Percentiles rank a stretch among this genome's conserved stretches.
These are phyloP conservation scores for Fraxinus americana DNA, from an alignment of 257 asterid genomes.

Conservation along the genomic window DNA sequence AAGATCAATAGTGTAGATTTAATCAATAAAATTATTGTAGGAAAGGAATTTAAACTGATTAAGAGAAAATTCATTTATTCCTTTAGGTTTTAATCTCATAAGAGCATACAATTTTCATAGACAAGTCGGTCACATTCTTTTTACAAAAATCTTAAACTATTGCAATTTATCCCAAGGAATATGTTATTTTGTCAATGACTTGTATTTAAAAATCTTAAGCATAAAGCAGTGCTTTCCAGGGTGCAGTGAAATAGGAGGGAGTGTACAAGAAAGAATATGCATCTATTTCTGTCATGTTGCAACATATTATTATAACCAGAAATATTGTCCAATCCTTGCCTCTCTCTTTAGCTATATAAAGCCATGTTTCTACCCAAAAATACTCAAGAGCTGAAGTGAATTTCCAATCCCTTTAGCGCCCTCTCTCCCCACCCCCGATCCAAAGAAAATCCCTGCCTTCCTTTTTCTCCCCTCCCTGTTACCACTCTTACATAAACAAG, in stretches of 20 bases:
- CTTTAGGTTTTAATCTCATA: neutral
- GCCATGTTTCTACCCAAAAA: constrained; percentile 16
- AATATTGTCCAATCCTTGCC: constrained; percentile 24
- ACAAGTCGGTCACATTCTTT: too few relatives aligned
- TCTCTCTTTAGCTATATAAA: constrained; percentile 45
- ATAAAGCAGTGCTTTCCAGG: too few relatives aligned
- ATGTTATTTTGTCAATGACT: too few relatives aligned
- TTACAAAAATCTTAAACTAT: too few relatives aligned
- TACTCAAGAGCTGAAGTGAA: constrained; percentile 40
- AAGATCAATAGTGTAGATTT: too few relatives aligned
- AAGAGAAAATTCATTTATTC: neutral
- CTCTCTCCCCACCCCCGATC: neutral
- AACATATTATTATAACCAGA: constrained; percentile 20
- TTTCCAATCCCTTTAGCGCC: constrained; percentile 20
- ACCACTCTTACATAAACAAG: neutral
- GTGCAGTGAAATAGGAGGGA: constrained; percentile 25
- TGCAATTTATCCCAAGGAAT: too few relatives aligned
- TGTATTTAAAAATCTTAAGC: too few relatives aligned
- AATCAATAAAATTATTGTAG: neutral
- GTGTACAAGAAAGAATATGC: constrained; percentile 29
- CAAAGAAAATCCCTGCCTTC: neutral
- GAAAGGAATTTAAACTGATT: neutral
- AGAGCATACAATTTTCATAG: too few relatives aligned
- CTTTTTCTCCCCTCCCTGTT: neutral
- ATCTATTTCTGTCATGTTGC: constrained; percentile 18